A percentile compares a stretch with the other conserved stretches of the same genome.
phyloP scores from a whole-genome alignment of 2,329 filamentous ascomycete species.

The Periglandula ipomoeae region DNA sequence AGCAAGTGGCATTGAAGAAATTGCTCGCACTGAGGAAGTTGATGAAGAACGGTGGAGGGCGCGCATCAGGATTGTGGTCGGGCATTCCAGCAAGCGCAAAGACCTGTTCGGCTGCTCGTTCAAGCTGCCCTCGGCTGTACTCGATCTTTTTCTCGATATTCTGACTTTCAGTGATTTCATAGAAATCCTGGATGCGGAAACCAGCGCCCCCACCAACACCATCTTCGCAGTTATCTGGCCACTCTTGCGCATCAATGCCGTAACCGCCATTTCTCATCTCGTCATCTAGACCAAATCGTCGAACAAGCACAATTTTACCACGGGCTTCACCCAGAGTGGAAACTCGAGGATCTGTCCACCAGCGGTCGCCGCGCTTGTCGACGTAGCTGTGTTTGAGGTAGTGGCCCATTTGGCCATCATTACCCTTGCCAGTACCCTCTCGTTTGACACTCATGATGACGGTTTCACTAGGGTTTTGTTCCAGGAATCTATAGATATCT shows the following conservation, averaged over 20 bases:
- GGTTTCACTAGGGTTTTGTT: conserved; percentile 68
- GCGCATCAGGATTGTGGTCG: conserved; percentile 19
- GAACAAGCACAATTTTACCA: conserved; percentile 74
- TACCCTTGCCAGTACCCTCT: conserved; percentile 74
- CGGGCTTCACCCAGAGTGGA: conserved; percentile 71
- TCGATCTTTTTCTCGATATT: conserved; percentile 76
- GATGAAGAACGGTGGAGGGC: conserved; percentile 60
- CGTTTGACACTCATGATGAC: conserved; percentile 84
- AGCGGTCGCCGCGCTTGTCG: conserved; percentile 44
- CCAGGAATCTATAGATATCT: conserved; percentile 65
- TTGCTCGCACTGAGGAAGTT: conserved; percentile 90
- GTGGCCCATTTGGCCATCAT: conserved; percentile 67
- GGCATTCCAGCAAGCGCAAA: conserved; percentile 33
- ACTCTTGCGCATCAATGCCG: conserved; percentile 54
- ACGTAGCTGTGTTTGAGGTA: conserved; percentile 69
- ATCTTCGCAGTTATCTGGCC: conserved; percentile 85
- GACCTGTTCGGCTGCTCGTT: conserved; percentile 51
- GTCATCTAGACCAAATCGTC: conserved; percentile 64
- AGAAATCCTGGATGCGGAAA: conserved; percentile 89
- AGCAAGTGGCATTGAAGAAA: conserved; percentile 86
- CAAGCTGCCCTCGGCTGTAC: conserved; percentile 65
- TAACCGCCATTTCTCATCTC: conserved; percentile 39
- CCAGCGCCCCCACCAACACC: conserved; percentile 59
- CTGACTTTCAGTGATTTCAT: conserved; percentile 67
- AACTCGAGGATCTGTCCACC: conserved; percentile 71